Base-by-base conservation (phyloP, 768 basidiomycete species). In the Zangia roseola region DNA sequence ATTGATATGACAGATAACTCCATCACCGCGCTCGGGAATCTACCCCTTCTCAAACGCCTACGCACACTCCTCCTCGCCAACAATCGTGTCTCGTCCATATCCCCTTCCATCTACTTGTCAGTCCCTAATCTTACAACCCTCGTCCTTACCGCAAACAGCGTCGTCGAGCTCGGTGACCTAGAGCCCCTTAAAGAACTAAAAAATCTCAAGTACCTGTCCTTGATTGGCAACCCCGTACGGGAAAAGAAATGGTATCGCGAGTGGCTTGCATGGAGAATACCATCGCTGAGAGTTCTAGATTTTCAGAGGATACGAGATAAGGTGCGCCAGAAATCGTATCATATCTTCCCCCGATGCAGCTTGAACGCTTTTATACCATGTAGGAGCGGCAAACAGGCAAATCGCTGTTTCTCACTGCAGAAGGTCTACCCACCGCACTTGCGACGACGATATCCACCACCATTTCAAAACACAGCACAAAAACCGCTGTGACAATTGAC, bases 201-300 rank as follows among this genome's bases (percentile, higher is more conserved):
- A 64, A 74, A 78, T 31, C 81, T 95, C 57, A 81, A 84, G 65
- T 91, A 84, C 63, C 68, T 95, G 43, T 83, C 82, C 31, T 71
- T 94, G 56, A 58, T 90, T 55, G 91, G 90, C 20, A 90, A 90
- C 59, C 91, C 93, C 47, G 89, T 94, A 26, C 74, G 78, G 65
- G 88, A 93, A 74, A 89, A 88, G 78, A 91, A 92, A 81, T 91
- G 88, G 83, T 95, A 94, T 76, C 88, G 91, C 75, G 90, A 92
- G 75, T 95, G 92, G 92, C 82, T 94, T 76, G 83, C 89, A 60
- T 92, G 83, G 82, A 83, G 85, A 74, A 77, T 92, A 76, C 83
- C 86, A 69, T 79, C 80, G 65, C 79, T 95, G 65, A 84, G 93
- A 79, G 88, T 92, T 73, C 78, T 95, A 65, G 92, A 95, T 81